A percentile compares a stretch with the other conserved stretches of the same genome.
Conservation (phyloP, 495 filamentous ascomycete species). For the Lophiostoma macrostomum region DNA sequence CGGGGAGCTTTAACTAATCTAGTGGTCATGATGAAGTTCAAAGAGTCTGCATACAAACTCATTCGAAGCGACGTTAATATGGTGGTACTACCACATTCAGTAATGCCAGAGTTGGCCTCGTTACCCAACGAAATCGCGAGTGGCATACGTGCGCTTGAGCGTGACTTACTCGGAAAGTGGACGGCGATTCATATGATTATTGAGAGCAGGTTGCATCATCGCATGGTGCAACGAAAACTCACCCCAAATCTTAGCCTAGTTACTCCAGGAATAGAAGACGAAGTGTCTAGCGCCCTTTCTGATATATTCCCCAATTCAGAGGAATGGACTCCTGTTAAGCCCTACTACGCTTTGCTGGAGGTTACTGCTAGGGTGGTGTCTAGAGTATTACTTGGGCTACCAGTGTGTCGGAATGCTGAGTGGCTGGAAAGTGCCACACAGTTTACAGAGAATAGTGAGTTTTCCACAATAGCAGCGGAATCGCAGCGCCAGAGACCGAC, state of each 20-base stretch:
- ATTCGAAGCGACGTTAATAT: neutral
- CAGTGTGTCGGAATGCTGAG: neutral
- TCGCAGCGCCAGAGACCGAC: neutral
- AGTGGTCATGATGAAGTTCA: neutral
- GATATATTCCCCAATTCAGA: neutral
- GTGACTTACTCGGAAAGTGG: constrained; percentile 2
- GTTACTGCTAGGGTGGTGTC: neutral
- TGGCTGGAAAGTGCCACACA: neutral
- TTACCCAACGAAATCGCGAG: neutral
- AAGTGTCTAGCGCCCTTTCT: neutral
- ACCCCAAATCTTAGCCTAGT: neutral
- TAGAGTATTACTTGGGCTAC: neutral
- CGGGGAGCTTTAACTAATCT: too few species aligned
- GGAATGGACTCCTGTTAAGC: constrained; percentile 3
- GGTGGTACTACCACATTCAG: constrained; percentile 1
- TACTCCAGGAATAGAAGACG: neutral
- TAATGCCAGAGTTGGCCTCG: neutral
- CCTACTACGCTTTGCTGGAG: neutral
- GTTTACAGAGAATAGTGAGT: neutral
- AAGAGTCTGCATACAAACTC: neutral
- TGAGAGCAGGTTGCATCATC: constrained; percentile 1
- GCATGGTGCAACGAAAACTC: constrained; percentile 2
- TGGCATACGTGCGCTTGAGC: neutral
- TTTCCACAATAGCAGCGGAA: too few species aligned
- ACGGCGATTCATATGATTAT: constrained; percentile 5